These are phyloP conservation scores for Rhododendron henanense DNA, from an alignment of 148 eudicot species.

Conservation along the genomic window DNA sequence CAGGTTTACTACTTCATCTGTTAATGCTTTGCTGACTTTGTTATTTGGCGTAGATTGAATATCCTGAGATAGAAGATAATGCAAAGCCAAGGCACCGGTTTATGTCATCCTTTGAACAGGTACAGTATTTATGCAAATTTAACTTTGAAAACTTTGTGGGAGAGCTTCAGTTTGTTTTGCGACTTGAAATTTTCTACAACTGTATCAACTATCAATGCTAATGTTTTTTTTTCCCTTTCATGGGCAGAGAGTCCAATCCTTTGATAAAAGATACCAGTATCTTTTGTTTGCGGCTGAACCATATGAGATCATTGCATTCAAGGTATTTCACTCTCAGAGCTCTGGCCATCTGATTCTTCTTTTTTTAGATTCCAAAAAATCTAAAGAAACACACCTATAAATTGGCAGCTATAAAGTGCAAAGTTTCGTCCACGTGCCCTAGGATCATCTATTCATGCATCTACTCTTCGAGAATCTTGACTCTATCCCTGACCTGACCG, in stretches of 20 bases:
- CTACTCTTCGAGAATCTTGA: background rate
- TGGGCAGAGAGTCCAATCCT: too few species aligned
- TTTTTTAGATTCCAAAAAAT: background rate
- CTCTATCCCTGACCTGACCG: background rate
- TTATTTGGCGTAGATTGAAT: slow-evolving; percentile 62
- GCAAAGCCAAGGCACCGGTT: slow-evolving; percentile 22
- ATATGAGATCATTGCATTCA: slow-evolving; percentile 82
- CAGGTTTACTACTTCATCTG: background rate
- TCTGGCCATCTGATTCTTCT: background rate
- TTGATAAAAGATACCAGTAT: slow-evolving; percentile 77
- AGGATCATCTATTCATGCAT: background rate
- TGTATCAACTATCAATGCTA: too few species aligned
- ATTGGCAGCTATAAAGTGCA: background rate
- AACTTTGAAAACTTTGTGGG: too few species aligned
- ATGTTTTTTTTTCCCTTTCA: too few species aligned
- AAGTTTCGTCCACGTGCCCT: background rate
- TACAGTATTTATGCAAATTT: too few species aligned
- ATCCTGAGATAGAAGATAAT: slow-evolving; percentile 91
- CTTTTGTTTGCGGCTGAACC: slow-evolving; percentile 95
- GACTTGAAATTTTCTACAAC: too few species aligned
- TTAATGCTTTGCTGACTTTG: background rate
- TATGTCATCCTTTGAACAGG: too few species aligned
- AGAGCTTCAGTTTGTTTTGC: too few species aligned
- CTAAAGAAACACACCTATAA: background rate
- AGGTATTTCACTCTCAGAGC: slow-evolving; percentile 38